Evolutionary conservation across 768 basidiomycete genomes (phyloP).

Genomic region (Saitozyma sp.): DNA sequence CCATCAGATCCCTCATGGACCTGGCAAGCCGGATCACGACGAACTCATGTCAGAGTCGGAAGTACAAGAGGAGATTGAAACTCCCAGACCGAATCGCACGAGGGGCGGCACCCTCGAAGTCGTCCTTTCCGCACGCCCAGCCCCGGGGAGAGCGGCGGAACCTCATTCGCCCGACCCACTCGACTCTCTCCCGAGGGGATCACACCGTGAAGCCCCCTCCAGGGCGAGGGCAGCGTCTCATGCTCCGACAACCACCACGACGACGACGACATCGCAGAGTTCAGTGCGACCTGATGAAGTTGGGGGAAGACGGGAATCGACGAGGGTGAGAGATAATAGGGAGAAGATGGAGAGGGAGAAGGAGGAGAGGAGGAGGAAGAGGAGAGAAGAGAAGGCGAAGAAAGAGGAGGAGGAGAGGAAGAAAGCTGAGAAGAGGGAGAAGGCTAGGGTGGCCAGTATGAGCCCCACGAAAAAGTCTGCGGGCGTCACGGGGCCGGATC

Average conservation of each 20-base stretch:
- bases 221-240: background rate
- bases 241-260: no score
- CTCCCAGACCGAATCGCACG: no score
- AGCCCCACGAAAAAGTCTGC: background rate
- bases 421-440: background rate
- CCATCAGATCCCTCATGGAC: no score
- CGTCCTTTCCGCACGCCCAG: no score
- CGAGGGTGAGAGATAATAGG: conserved; percentile 19
- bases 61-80: no score
- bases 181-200: conserved; percentile 2
- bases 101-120: no score
- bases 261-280: no score
- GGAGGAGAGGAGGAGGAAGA: conserved; percentile 26
- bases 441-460: background rate
- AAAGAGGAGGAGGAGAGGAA: conserved; percentile 5
- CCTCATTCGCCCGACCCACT: conserved; percentile 1
- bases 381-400: conserved; percentile 29
- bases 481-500: background rate
- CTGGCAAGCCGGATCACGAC: no score
- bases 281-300: no score
- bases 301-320: conserved; percentile 10
- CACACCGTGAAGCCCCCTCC: background rate
- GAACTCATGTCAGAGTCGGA: no score
- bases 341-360: conserved; percentile 27
- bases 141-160: no score